These are phyloP conservation scores for Fragilariopsis cylindrus DNA, from an alignment of 108 stramenopile genomes.

Conservation along the genomic window DNA sequence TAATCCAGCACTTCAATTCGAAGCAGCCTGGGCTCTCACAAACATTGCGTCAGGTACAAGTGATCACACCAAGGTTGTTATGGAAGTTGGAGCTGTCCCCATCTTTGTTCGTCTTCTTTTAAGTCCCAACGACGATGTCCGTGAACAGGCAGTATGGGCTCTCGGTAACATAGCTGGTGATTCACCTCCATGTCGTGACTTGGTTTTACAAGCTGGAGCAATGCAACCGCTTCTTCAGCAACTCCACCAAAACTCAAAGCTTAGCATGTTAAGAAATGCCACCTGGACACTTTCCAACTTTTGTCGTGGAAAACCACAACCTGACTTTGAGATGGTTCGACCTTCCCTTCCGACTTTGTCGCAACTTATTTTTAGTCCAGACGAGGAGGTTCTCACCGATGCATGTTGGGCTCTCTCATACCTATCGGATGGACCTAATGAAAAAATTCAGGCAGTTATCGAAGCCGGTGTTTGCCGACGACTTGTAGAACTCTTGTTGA, in stretches of 20 bases:
- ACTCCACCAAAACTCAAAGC: constrained; percentile 88
- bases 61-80: constrained; percentile 98
- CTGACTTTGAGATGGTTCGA: constrained; percentile 92
- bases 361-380: constrained; percentile 92
- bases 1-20: constrained; percentile 96
- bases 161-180: constrained; percentile 99
- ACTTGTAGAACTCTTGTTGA: constrained; percentile 93
- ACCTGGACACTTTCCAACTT: constrained; percentile 99
- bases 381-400: constrained; percentile 98
- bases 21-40: constrained; percentile 99
- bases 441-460: constrained; percentile 98
- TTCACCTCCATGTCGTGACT: constrained; percentile 93
- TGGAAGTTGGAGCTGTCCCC: constrained; percentile 97
- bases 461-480: constrained; percentile 96
- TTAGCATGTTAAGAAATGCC: constrained; percentile 97
- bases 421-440: constrained; percentile 95
- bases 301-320: constrained; percentile 98
- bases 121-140: constrained; percentile 95
- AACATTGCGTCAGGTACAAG: constrained; percentile 98
- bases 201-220: constrained; percentile 90
- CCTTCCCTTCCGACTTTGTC: constrained; percentile 91
- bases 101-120: constrained; percentile 91
- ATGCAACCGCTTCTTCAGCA: constrained; percentile 95
- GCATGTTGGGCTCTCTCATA: constrained; percentile 99
- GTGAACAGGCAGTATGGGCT: constrained; percentile 99